Evolutionary conservation across 192 early-diverging fungal species (phyloP), one percentile per base, ranked within the genome.

Genomic region (Linnemannia schmuckeri): DNA sequence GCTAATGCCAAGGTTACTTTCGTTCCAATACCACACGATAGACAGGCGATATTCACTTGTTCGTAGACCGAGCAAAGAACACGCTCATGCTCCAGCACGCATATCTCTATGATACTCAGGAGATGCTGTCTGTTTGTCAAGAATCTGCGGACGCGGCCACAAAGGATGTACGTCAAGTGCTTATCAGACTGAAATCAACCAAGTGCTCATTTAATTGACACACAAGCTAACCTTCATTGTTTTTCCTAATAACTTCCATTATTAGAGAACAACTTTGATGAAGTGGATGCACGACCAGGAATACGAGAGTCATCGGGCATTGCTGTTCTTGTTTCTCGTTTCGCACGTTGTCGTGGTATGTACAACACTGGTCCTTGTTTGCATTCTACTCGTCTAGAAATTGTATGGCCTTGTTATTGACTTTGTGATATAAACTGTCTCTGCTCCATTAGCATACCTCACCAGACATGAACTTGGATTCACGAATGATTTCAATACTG

Each of bases 231-330:
- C 49, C 15, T 52, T 22, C 18, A 22, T 5, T 52, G 4, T 22
- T 75, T 55, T 75, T 52, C 61, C 61, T 18, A 13, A 12, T 17
- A 44, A 7, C 35, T 52, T 30, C 6, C 61, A 5, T 8, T 24
- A n/a, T 61, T 79, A 85, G 83, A 75, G 47, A 68, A 38, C 78
- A 5, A 77, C 84, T 1, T 27, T 86, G 38, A 73, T 77, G 70
- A 86, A 86, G 40, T 86, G 84, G 84, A 54, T 86, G 79, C 70
- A 86, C 27, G 74, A 76, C 27, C 84, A 86, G 38, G 84, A 86
- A 49, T 86, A 69, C 68, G 84, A 86, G 27, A 86, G 79, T 42
- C 84, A 86, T 63, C 74, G 84, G 0, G 78, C 84, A 5, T 75
- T 86, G 12, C 30, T 86, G 47, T 86, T 86, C 46, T n/a, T 86